Percentiles rank a stretch among this genome's conserved stretches.
Evolutionary conservation across 768 basidiomycete genomes (phyloP).

Genomic region (Phlegmacium glaucopus): DNA sequence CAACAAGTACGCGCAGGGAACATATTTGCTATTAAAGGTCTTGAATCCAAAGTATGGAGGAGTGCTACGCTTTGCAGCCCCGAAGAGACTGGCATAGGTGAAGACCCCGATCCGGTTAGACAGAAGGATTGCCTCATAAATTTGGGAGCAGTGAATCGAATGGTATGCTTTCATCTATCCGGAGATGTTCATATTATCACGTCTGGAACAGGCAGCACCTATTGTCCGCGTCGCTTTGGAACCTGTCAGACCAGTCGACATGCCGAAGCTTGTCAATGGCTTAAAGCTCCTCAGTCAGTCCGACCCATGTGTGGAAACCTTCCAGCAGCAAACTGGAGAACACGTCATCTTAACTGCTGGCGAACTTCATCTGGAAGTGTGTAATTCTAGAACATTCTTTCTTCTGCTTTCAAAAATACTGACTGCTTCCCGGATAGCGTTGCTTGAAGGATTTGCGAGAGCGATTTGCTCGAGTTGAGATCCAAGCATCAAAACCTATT

Average conservation of each 20-base stretch:
- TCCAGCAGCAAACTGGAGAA: constrained; percentile 96
- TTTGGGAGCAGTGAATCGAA: constrained; percentile 65
- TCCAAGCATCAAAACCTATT: constrained; percentile 92
- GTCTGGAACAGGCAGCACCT: constrained; percentile 59
- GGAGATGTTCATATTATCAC: neutral
- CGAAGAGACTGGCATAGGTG: constrained; percentile 36
- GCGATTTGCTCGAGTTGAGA: constrained; percentile 89
- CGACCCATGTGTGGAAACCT: constrained; percentile 96
- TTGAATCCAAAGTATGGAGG: constrained; percentile 88
- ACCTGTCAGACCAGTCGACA: constrained; percentile 76
- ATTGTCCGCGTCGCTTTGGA: constrained; percentile 96
- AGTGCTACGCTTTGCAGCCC: constrained; percentile 88
- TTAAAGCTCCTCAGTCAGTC: constrained; percentile 88
- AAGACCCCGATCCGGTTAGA: constrained; percentile 26
- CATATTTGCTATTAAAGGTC: constrained; percentile 87
- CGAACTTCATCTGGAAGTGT: constrained; percentile 91
- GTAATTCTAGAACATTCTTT: constrained; percentile 9
- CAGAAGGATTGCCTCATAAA: constrained; percentile 66
- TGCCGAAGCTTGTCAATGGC: constrained; percentile 85
- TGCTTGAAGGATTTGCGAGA: constrained; percentile 96
- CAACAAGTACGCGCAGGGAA: constrained; percentile 86
- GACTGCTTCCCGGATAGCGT: constrained; percentile 48
- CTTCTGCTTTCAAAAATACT: neutral
- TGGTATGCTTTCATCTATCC: constrained; percentile 40
- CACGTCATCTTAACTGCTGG: constrained; percentile 96